Percentiles rank a stretch among this genome's conserved stretches.
These are phyloP conservation scores for Xylona heveae DNA, from an alignment of 495 filamentous ascomycete genomes.

Conservation along the genomic window DNA sequence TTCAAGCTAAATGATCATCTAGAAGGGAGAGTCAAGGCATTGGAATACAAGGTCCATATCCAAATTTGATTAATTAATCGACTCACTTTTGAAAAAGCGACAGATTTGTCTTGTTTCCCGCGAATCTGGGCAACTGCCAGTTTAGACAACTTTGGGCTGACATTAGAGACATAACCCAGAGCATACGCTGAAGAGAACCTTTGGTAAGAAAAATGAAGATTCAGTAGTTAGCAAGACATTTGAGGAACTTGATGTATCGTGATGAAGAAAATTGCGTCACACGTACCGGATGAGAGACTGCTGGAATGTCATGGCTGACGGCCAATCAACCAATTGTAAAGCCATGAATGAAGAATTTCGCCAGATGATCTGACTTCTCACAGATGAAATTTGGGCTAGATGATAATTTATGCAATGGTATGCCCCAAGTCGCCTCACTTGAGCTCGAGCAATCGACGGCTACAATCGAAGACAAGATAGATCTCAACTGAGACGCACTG, in stretches of 20 bases:
- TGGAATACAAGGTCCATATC: not conserved
- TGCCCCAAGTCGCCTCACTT: no score
- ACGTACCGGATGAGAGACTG: not conserved
- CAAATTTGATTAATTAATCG: not conserved
- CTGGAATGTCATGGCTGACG: not conserved
- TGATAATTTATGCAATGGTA: no score
- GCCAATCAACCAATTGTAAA: not conserved
- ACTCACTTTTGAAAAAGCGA: conserved; percentile 20
- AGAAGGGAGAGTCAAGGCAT: not conserved
- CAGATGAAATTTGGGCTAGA: no score
- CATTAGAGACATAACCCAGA: conserved; percentile 50
- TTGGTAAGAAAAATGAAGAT: no score
- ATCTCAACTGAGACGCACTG: no score
- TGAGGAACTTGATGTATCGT: not conserved
- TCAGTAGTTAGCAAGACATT: not conserved
- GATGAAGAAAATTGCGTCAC: not conserved
- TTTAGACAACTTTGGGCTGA: conserved; percentile 35
- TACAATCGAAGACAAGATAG: no score
- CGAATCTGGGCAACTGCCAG: conserved; percentile 29
- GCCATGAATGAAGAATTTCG: not conserved
- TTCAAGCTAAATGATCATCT: not conserved
- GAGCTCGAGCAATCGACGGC: no score
- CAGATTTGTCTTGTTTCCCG: conserved; percentile 23
- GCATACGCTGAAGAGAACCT: conserved; percentile 56
- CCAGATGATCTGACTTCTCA: conserved; percentile 1